A percentile compares a stretch with the other conserved stretches of the same genome.
These are phyloP conservation scores for Alternaria tenuissima DNA, from an alignment of 2,329 filamentous ascomycete genomes.

Conservation along the genomic window DNA sequence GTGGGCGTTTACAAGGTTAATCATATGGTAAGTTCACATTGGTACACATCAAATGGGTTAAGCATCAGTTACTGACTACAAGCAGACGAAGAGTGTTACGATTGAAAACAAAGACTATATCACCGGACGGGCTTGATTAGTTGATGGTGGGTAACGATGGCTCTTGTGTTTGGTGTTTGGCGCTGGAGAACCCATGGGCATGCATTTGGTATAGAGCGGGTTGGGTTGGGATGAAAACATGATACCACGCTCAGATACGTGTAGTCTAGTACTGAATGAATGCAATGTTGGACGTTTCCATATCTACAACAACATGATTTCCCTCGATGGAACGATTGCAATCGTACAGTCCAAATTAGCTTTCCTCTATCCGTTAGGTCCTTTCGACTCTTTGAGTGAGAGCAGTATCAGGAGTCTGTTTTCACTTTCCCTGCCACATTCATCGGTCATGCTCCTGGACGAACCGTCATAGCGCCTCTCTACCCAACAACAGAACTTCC, in stretches of 20 bases:
- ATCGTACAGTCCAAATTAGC: neutral
- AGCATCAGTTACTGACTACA: conserved; percentile 21
- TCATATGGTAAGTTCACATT: conserved; percentile 72
- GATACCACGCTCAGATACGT: conserved; percentile 18
- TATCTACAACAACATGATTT: neutral
- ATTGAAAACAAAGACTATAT: conserved; percentile 61
- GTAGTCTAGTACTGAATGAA: conserved; percentile 13
- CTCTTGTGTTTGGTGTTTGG: conserved; percentile 12
- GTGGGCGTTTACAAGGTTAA: conserved; percentile 99
- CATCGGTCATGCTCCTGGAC: neutral
- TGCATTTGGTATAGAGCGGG: conserved; percentile 7
- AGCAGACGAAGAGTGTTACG: conserved; percentile 62
- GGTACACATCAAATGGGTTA: neutral
- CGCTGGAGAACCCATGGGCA: conserved; percentile 1
- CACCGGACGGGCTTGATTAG: conserved; percentile 25
- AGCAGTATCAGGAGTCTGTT: neutral
- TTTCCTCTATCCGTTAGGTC: neutral
- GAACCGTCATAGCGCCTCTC: neutral
- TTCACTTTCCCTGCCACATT: neutral
- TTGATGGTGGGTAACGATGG: neutral
- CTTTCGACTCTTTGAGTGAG: neutral
- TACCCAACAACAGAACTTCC: conserved; percentile 1
- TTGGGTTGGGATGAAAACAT: conserved; percentile 4
- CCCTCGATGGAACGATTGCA: neutral
- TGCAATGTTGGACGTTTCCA: conserved; percentile 7